Percentiles rank a stretch among this genome's conserved stretches.
Conservation (phyloP, 78 protist genomes). For the Mantamonas sphyraenae region DNA sequence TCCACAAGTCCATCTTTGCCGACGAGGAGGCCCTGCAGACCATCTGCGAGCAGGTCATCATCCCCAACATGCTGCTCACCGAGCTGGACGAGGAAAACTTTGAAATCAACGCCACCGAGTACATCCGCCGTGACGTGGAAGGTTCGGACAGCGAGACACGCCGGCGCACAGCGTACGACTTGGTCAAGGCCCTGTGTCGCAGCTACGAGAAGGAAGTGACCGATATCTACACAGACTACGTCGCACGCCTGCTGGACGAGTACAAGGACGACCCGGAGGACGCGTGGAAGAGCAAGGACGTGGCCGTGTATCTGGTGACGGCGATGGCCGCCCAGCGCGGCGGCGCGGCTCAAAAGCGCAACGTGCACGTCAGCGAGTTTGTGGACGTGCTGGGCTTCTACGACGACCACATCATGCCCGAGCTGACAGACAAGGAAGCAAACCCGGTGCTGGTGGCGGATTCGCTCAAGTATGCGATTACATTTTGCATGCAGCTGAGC, state of each 20-base stretch:
- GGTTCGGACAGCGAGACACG: not conserved
- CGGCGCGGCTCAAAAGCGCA: not conserved
- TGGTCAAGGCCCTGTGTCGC: not conserved
- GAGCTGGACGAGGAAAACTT: not conserved
- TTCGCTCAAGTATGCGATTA: not conserved
- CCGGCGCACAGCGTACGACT: not conserved
- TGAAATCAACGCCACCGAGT: not conserved
- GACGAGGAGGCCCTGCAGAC: not conserved
- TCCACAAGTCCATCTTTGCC: not conserved
- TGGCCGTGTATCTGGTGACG: not conserved
- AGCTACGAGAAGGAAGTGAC: not conserved
- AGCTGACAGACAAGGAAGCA: not conserved
- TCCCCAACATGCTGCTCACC: not conserved
- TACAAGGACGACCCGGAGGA: not conserved
- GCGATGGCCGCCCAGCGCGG: not conserved
- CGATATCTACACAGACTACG: not conserved
- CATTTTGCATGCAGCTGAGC: not conserved
- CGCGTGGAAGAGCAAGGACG: not conserved
- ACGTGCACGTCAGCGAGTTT: not conserved
- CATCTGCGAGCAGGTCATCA: slow-evolving; percentile 4
- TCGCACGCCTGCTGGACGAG: not conserved
- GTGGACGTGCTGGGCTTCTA: not conserved
- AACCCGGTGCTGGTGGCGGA: not conserved
- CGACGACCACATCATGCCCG: not conserved
- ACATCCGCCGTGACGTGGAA: not conserved